Evolutionary conservation across 306 rosid species (phyloP), one percentile per base, ranked within the genome.

Genomic region (Ziziphus jujuba): DNA sequence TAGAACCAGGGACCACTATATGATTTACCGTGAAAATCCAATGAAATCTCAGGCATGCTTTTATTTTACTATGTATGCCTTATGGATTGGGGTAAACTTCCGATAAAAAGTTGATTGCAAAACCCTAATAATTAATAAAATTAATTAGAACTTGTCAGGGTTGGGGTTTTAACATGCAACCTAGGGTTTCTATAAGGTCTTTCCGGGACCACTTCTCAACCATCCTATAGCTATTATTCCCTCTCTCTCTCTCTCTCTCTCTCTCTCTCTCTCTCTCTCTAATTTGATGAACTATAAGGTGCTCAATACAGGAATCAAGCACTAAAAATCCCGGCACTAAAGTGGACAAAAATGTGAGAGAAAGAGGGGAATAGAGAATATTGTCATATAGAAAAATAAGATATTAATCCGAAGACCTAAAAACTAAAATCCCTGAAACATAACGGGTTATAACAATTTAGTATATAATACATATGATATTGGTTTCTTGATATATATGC

Each of bases 141-240:
- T 28, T 28, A 63, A 64, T 70, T 76, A 69, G 68, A 74, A 66
- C 62, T 16, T 77, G 76, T 81, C 75, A 77, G 85, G 75, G 66
- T 77, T 81, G 75, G 84, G 83, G 75, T 72, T 43, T 83, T 81
- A 59, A 71, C 9, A 35, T 51, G 59, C 70, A 60, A 31, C 59
- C 67, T 62, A 48, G 65, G 70, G 66, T 58, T 65, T 57, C 67
- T 71, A 49, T 35, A 49, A 38, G 52, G 5, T 33, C 71, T 66
- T 58, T 72, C 67, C 19, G 48, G 91, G 95, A 85, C 95, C 95
- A 88, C 95, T 85, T 88, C 66, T 88, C 91, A 85, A 85, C 91
- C 75, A 60, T 48, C 61, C 35, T 50, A 3, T 49, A 45, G 21
- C 21, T 49, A 56, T 58, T 44, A 61, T 61, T 71, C 70, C 31